These are phyloP conservation scores for Fraxinus americana DNA, from an alignment of 257 asterid genomes.

Conservation along the genomic window DNA sequence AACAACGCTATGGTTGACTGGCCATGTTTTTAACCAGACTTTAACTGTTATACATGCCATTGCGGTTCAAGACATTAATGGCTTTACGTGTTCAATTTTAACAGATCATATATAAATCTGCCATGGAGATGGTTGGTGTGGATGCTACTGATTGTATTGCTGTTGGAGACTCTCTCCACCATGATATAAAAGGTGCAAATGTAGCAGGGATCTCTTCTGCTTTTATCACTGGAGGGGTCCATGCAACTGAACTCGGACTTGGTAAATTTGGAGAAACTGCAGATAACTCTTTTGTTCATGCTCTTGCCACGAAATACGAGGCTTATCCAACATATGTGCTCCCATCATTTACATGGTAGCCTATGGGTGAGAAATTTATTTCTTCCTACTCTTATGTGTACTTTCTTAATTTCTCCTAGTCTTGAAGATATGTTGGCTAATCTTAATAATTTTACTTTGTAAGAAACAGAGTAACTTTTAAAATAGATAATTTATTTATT, in stretches of 20 bases:
- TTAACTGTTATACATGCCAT: background rate
- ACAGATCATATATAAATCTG: conserved; percentile 83
- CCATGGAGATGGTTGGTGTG: conserved; percentile 67
- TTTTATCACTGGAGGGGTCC: conserved; percentile 77
- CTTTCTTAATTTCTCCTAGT: background rate
- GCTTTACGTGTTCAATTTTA: background rate
- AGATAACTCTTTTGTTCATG: conserved; percentile 48
- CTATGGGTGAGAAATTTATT: conserved; percentile 20
- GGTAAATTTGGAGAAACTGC: conserved; percentile 68
- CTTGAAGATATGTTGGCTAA: background rate
- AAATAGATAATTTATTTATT: background rate
- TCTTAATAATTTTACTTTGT: background rate
- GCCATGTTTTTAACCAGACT: background rate
- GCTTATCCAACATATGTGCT: conserved; percentile 80
- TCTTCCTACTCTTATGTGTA: background rate
- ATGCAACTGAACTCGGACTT: conserved; percentile 80
- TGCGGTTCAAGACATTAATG: background rate
- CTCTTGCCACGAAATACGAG: conserved; percentile 59
- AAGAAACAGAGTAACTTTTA: background rate
- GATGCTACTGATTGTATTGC: conserved; percentile 82
- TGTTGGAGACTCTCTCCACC: conserved; percentile 96
- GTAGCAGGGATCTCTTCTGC: conserved; percentile 67
- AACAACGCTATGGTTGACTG: background rate
- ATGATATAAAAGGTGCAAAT: conserved; percentile 92
- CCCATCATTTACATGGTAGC: conserved; percentile 85